These are phyloP conservation scores for Zalaria sp. DNA, from an alignment of 2,329 filamentous ascomycete genomes.

Conservation along the genomic window DNA sequence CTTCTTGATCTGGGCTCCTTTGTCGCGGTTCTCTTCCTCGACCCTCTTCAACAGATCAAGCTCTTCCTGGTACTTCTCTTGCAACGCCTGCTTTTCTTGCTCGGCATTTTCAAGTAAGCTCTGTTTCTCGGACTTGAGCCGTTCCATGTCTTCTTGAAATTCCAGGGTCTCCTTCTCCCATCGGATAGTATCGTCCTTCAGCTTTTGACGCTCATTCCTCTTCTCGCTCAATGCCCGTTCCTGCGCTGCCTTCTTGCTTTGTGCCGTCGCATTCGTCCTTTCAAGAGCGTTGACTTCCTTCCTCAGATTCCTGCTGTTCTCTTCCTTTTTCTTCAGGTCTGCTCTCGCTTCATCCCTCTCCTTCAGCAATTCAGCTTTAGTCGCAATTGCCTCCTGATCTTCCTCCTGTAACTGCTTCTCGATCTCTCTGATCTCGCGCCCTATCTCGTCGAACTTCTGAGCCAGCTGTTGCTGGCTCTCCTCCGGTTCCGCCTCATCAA, in stretches of 20 bases:
- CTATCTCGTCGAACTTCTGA: conserved; percentile 62
- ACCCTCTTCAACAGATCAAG: conserved; percentile 41
- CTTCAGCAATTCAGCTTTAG: conserved; percentile 42
- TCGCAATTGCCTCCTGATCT: conserved; percentile 34
- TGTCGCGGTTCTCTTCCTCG: conserved; percentile 60
- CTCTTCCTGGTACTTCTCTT: conserved; percentile 26
- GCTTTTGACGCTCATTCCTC: conserved; percentile 51
- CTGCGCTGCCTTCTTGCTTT: conserved; percentile 65
- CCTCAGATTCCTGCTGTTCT: conserved; percentile 71
- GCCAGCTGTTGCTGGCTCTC: conserved; percentile 66
- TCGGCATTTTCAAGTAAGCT: conserved; percentile 21
- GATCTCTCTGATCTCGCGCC: conserved; percentile 71
- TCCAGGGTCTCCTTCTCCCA: conserved; percentile 51
- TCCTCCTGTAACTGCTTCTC: conserved; percentile 53
- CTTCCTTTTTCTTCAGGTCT: conserved; percentile 76
- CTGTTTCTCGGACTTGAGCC: conserved; percentile 25
- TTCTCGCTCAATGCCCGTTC: conserved; percentile 59
- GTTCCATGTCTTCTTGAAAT: conserved; percentile 34
- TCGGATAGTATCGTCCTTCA: conserved; percentile 54
- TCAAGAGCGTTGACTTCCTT: conserved; percentile 69
- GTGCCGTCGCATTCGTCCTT: conserved; percentile 64
- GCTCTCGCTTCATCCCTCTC: conserved; percentile 70
- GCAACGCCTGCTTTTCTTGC: conserved; percentile 25
- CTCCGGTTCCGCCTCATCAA: conserved; percentile 29
- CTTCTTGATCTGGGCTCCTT: conserved; percentile 55